A percentile compares a stretch with the other conserved stretches of the same genome.
Evolutionary conservation across 495 filamentous ascomycete species (phyloP).

Genomic region (Pyrenula aspistea): DNA sequence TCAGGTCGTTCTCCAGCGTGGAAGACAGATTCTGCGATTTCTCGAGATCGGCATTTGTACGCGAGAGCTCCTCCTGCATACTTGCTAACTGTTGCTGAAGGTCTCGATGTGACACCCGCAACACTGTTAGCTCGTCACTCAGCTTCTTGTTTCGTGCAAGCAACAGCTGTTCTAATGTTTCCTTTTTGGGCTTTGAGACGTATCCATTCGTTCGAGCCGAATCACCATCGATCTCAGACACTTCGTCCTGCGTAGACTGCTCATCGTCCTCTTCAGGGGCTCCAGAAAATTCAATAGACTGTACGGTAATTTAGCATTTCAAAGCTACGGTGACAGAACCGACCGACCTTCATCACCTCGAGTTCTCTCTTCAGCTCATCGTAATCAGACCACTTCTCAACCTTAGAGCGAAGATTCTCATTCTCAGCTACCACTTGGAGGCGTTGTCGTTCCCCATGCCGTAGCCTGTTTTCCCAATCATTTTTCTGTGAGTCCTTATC

Average conservation of each 20-base stretch:
- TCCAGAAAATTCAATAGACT: constrained; percentile 90
- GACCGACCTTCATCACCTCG: constrained; percentile 71
- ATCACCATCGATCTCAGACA: constrained; percentile 9
- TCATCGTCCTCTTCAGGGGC: constrained; percentile 66
- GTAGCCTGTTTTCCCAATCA: constrained; percentile 57
- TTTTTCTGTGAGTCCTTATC: constrained; percentile 72
- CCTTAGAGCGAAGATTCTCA: constrained; percentile 61
- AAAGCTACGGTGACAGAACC: neutral
- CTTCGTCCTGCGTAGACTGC: constrained; percentile 16
- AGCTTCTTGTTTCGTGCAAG: constrained; percentile 93
- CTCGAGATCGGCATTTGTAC: constrained; percentile 75
- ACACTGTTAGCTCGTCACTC: constrained; percentile 79
- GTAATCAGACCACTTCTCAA: constrained; percentile 87
- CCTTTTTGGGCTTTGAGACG: constrained; percentile 48
- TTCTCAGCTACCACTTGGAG: constrained; percentile 54
- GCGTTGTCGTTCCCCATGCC: constrained; percentile 28
- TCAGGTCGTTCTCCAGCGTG: constrained; percentile 86
- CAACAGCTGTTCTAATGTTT: constrained; percentile 80
- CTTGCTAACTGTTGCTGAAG: constrained; percentile 68
- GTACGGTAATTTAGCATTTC: constrained; percentile 1
- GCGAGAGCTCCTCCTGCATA: constrained; percentile 72
- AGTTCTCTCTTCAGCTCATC: constrained; percentile 91
- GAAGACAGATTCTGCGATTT: constrained; percentile 72
- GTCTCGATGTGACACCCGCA: constrained; percentile 90
- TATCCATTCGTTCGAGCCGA: constrained; percentile 29